A percentile compares a stretch with the other conserved stretches of the same genome.
Evolutionary conservation across 78 protist genomes (phyloP).

Genomic region (Anaeramoeba flamelloides): DNA sequence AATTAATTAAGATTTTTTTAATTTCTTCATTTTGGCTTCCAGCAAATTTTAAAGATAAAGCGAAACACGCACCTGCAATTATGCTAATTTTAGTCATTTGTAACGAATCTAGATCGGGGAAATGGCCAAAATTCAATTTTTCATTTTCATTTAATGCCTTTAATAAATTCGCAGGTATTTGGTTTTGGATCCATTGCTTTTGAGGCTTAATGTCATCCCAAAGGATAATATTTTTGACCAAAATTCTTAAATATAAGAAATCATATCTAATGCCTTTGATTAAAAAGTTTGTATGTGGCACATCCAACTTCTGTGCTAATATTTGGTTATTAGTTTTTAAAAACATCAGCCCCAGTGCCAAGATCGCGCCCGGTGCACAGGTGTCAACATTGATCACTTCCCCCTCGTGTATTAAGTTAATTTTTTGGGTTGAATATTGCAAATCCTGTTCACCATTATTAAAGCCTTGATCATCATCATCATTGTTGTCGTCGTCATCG

Average conservation of each 20-base stretch:
- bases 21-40: constrained; percentile 15
- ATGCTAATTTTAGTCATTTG: constrained; percentile 16
- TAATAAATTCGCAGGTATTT: constrained; percentile 5
- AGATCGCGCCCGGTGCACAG: constrained; percentile 67
- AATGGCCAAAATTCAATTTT: background rate
- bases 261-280: constrained; percentile 55
- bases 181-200: constrained; percentile 3
- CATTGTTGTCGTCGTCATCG: background rate
- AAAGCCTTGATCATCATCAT: background rate
- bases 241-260: constrained; percentile 32
- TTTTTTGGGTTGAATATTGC: background rate
- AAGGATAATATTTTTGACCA: constrained; percentile 27
- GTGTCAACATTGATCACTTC: constrained; percentile 42
- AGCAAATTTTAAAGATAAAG: constrained; percentile 40
- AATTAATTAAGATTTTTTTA: too few relatives aligned
- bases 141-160: background rate
- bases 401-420: constrained; percentile 17
- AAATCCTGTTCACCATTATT: too few relatives aligned
- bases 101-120: constrained; percentile 14
- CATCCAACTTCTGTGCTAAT: constrained; percentile 24
- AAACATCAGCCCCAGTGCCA: constrained; percentile 59
- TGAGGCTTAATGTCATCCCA: constrained; percentile 34
- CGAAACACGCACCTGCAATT: constrained; percentile 53
- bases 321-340: constrained; percentile 34
- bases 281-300: constrained; percentile 41